phyloP scores from a whole-genome alignment of 1,139 yeast species.

The Eremothecium coryli region DNA sequence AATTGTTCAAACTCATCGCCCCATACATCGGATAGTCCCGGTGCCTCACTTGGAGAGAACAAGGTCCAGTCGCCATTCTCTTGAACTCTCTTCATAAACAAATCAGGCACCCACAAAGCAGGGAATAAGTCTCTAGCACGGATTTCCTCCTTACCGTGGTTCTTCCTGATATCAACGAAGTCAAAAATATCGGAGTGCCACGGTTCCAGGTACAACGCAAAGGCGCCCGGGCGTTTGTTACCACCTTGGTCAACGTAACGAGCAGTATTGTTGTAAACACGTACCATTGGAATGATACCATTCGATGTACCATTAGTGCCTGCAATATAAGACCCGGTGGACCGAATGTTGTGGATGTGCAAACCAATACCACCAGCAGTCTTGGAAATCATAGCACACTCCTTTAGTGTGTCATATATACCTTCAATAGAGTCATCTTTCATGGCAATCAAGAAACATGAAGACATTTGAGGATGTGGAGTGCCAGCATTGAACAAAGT shows the following conservation, averaged over 20 bases:
- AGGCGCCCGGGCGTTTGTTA: constrained; percentile 89
- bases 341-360: constrained; percentile 73
- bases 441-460: constrained; percentile 84
- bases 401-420: constrained; percentile 75
- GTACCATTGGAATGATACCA: constrained; percentile 82
- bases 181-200: constrained; percentile 88
- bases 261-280: constrained; percentile 86
- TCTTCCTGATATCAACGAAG: constrained; percentile 73
- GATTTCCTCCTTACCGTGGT: constrained; percentile 85
- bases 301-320: constrained; percentile 86
- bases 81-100: constrained; percentile 84
- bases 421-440: constrained; percentile 88
- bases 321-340: constrained; percentile 79
- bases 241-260: constrained; percentile 93
- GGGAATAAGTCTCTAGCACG: constrained; percentile 85
- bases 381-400: constrained; percentile 79
- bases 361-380: constrained; percentile 90
- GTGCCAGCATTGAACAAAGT: constrained; percentile 88
- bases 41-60: constrained; percentile 83
- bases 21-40: constrained; percentile 68
- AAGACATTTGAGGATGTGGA: constrained; percentile 76
- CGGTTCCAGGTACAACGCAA: constrained; percentile 81
- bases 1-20: constrained; percentile 73
- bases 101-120: constrained; percentile 87
- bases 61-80: constrained; percentile 72